Conservation (phyloP, 148 eudicot species). For the Pharnaceum exiguum region DNA sequence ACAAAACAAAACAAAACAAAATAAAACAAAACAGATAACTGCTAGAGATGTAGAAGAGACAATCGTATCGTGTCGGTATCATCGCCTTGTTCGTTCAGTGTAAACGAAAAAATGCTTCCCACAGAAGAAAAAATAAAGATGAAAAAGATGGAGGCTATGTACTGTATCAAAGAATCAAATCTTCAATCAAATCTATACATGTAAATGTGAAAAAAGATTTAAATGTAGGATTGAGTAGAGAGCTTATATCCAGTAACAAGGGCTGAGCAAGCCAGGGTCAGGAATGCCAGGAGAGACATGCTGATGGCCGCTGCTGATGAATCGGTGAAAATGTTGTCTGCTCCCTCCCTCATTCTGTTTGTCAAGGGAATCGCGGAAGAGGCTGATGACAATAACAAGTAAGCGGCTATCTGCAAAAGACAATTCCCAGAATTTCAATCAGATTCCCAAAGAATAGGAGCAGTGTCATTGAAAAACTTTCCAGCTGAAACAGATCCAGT, state of each 20-base stretch:
- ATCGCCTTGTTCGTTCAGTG: too few relatives aligned
- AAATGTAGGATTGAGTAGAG: slow-evolving; percentile 48
- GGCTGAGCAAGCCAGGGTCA: slow-evolving; percentile 50
- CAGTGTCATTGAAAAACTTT: neutral
- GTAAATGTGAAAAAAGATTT: neutral
- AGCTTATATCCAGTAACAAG: slow-evolving; percentile 75
- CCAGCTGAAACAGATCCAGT: neutral
- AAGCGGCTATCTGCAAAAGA: slow-evolving; percentile 56
- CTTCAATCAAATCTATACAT: slow-evolving; percentile 3
- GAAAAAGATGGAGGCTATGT: slow-evolving; percentile 2
- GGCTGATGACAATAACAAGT: slow-evolving; percentile 74
- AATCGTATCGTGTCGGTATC: too few relatives aligned
- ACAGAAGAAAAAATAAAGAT: neutral
- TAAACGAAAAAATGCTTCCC: too few relatives aligned
- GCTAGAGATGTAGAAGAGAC: too few relatives aligned
- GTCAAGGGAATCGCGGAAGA: slow-evolving; percentile 74
- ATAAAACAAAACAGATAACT: too few relatives aligned
- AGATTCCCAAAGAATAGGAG: neutral
- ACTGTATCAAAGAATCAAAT: slow-evolving; percentile 17
- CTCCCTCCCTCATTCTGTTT: slow-evolving; percentile 61
- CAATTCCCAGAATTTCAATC: neutral
- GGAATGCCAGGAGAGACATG: slow-evolving; percentile 79
- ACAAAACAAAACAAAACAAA: too few relatives aligned
- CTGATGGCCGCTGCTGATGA: slow-evolving; percentile 67
- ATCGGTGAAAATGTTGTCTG: slow-evolving; percentile 72